phyloP scores from a whole-genome alignment of 106 monocot species.

The Dioscorea dumetorum region DNA sequence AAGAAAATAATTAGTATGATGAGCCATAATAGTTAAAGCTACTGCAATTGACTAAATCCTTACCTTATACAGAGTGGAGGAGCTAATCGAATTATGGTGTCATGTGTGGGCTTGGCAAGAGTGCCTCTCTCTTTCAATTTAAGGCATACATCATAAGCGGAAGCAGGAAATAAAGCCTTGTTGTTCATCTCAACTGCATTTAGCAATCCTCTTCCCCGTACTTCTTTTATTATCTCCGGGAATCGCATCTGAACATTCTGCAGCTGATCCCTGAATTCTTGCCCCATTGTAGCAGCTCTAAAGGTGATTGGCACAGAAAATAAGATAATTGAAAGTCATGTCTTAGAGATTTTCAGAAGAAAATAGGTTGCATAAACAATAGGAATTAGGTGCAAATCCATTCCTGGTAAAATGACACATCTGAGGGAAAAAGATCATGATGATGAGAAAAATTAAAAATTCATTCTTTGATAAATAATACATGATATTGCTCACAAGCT shows the following conservation, averaged over 20 bases:
- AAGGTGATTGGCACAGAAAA: neutral
- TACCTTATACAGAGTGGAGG: conserved; percentile 93
- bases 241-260: conserved; percentile 55
- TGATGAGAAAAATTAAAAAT: no score
- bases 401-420: no score
- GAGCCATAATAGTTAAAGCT: no score
- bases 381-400: no score
- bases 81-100: conserved; percentile 88
- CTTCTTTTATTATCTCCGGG: conserved; percentile 78
- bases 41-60: neutral
- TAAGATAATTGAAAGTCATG: neutral
- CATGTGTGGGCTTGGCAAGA: conserved; percentile 98
- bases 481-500: no score
- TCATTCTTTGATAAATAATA: no score
- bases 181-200: conserved; percentile 83
- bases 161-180: conserved; percentile 57
- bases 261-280: conserved; percentile 68
- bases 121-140: conserved; percentile 94
- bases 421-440: no score
- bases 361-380: no score
- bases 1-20: no score
- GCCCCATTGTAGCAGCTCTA: conserved; percentile 80
- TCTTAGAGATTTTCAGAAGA: no score
- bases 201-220: conserved; percentile 83
- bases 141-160: conserved; percentile 90